Conservation (phyloP, 441 rosid species). For the Flueggea neowawraea region DNA sequence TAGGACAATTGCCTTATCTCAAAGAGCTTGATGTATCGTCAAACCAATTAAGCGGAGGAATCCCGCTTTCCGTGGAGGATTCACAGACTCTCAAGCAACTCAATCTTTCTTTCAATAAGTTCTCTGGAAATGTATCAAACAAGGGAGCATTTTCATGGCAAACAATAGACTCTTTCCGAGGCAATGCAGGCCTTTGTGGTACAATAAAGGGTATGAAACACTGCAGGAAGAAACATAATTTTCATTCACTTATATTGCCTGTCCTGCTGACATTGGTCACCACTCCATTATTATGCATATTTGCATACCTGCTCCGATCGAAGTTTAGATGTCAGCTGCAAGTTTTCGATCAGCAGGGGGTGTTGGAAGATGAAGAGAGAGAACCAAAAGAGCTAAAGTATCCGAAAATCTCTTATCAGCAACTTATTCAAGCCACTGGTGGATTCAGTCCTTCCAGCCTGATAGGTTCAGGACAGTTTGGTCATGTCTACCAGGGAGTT, state of each 20-base stretch:
- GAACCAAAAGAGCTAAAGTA: slow-evolving; percentile 35
- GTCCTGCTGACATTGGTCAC: slow-evolving; percentile 16
- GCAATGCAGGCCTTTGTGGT: slow-evolving; percentile 29
- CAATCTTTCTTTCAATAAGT: slow-evolving; percentile 31
- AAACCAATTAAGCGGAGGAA: slow-evolving; percentile 22
- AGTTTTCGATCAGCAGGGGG: not conserved
- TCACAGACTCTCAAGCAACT: slow-evolving; percentile 19
- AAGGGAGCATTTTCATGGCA: slow-evolving; percentile 20
- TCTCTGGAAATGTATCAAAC: slow-evolving; percentile 23
- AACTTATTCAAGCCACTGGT: slow-evolving; percentile 27
- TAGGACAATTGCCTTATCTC: slow-evolving; percentile 22
- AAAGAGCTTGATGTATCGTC: slow-evolving; percentile 24
- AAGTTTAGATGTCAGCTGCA: slow-evolving; percentile 11
- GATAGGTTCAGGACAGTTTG: slow-evolving; percentile 26
- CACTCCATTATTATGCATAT: slow-evolving; percentile 11
- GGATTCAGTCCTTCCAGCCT: slow-evolving; percentile 22
- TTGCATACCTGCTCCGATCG: slow-evolving; percentile 3
- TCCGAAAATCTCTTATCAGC: slow-evolving; percentile 37
- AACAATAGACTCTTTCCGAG: slow-evolving; percentile 27
- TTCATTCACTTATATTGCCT: slow-evolving; percentile 13
- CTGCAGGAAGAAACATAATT: slow-evolving; percentile 15
- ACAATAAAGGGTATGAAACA: slow-evolving; percentile 19
- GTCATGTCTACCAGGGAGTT: slow-evolving; percentile 31
- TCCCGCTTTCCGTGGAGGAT: slow-evolving; percentile 19
- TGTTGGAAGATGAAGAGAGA: slow-evolving; percentile 49